A percentile compares a stretch with the other conserved stretches of the same genome.
These are phyloP conservation scores for Quercus variabilis DNA, from an alignment of 306 rosid species.

Conservation along the genomic window DNA sequence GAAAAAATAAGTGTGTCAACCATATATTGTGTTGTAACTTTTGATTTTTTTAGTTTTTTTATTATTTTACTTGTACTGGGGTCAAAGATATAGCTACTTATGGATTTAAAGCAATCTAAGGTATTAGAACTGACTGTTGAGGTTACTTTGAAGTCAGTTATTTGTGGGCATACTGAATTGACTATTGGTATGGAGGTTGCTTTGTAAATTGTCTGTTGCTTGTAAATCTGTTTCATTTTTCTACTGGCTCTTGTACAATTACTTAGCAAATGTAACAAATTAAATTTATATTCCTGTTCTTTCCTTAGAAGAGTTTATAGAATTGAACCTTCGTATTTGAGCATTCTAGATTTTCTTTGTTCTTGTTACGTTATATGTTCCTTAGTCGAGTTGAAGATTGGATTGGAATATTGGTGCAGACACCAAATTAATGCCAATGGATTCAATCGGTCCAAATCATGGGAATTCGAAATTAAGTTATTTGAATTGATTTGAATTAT, in stretches of 20 bases:
- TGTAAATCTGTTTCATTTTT: not conserved
- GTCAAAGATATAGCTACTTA: not conserved
- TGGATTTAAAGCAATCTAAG: not conserved
- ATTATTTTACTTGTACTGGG: not conserved
- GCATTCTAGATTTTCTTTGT: not conserved
- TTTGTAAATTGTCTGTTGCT: not conserved
- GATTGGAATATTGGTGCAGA: not conserved
- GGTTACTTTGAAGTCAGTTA: not conserved
- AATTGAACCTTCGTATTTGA: not conserved
- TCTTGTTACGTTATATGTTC: not conserved
- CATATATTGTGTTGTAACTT: not conserved
- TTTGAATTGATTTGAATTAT: too few species aligned
- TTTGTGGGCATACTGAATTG: not conserved
- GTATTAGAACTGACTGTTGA: not conserved
- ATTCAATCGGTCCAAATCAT: too few species aligned
- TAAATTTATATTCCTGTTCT: not conserved
- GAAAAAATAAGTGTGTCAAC: not conserved
- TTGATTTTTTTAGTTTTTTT: not conserved
- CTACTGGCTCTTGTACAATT: not conserved
- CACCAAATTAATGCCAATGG: too few species aligned
- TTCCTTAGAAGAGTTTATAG: not conserved
- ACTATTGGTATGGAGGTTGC: not conserved
- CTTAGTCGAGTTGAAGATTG: not conserved
- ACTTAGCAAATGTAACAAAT: not conserved
- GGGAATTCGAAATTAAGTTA: too few species aligned